Percentiles rank a stretch among this genome's conserved stretches.
phyloP scores from a whole-genome alignment of 2,329 filamentous ascomycete species.

The Cercospora brassicicola region DNA sequence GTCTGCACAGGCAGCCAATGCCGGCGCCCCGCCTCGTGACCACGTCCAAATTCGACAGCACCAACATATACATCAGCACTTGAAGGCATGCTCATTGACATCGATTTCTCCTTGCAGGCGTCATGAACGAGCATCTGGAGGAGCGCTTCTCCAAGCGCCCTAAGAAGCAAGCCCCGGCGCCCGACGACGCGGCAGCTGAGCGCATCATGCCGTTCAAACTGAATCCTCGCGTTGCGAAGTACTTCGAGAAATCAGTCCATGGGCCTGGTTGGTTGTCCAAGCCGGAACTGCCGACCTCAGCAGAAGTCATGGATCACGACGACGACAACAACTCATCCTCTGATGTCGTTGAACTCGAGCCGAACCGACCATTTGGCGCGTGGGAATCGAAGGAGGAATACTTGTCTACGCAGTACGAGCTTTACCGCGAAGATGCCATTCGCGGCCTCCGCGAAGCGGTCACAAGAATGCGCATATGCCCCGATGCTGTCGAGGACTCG shows the following conservation, averaged over 20 bases:
- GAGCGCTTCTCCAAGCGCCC: constrained; percentile 34
- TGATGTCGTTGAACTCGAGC: constrained; percentile 22
- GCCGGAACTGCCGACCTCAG: constrained; percentile 57
- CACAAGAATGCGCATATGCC: constrained; percentile 53
- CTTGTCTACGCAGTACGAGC: constrained; percentile 69
- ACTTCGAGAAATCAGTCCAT: constrained; percentile 25
- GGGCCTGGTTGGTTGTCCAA: constrained; percentile 36
- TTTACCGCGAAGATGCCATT: constrained; percentile 73
- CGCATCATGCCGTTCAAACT: constrained; percentile 30
- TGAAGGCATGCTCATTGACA: neutral
- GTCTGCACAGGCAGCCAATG: neutral
- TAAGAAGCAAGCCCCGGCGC: constrained; percentile 3
- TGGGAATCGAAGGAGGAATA: constrained; percentile 67
- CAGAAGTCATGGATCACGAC: constrained; percentile 51
- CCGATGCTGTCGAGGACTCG: constrained; percentile 57
- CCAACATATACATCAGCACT: neutral
- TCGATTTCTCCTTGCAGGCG: neutral
- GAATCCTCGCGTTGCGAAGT: constrained; percentile 33
- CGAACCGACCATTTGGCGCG: constrained; percentile 57
- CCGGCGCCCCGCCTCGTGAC: neutral
- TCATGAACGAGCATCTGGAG: constrained; percentile 35
- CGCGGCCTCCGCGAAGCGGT: constrained; percentile 69
- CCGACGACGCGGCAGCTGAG: constrained; percentile 17
- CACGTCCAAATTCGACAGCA: neutral
- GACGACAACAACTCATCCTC: constrained; percentile 19